Conservation (phyloP, 306 rosid species). For the Fragaria iinumae region DNA sequence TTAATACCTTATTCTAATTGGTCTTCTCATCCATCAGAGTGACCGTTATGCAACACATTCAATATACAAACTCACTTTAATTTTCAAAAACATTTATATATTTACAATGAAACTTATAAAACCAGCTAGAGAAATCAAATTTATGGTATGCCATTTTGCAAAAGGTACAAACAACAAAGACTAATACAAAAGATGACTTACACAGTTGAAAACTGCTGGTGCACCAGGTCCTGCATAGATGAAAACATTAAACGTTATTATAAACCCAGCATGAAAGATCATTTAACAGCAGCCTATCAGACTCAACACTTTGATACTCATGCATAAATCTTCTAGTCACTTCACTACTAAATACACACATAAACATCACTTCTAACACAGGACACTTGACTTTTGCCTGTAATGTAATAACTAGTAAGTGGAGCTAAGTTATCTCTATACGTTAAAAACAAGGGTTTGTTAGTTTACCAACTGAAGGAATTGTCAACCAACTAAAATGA, state of each 20-base stretch:
- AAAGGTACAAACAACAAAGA: neutral
- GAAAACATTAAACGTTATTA: slow-evolving; percentile 19
- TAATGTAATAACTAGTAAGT: neutral
- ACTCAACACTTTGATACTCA: neutral
- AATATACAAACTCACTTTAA: neutral
- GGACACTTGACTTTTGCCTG: neutral
- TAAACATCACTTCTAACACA: neutral
- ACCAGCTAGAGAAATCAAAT: neutral
- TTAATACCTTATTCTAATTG: neutral
- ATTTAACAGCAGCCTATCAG: neutral
- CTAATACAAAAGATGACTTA: slow-evolving; percentile 37
- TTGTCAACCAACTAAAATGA: neutral
- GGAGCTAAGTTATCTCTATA: neutral
- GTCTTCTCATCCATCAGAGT: neutral
- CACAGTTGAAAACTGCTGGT: slow-evolving; percentile 86
- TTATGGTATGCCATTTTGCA: neutral
- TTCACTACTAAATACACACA: neutral
- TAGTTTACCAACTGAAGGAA: neutral
- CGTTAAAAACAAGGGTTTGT: neutral
- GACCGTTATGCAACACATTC: neutral
- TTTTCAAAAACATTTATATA: neutral
- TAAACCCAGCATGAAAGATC: slow-evolving; percentile 10
- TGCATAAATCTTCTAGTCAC: neutral
- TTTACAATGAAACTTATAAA: neutral
- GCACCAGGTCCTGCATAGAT: slow-evolving; percentile 88